Evolutionary conservation across 2,329 filamentous ascomycete genomes (phyloP), one percentile per base, ranked within the genome.

Genomic region (Colletotrichum navitas): DNA sequence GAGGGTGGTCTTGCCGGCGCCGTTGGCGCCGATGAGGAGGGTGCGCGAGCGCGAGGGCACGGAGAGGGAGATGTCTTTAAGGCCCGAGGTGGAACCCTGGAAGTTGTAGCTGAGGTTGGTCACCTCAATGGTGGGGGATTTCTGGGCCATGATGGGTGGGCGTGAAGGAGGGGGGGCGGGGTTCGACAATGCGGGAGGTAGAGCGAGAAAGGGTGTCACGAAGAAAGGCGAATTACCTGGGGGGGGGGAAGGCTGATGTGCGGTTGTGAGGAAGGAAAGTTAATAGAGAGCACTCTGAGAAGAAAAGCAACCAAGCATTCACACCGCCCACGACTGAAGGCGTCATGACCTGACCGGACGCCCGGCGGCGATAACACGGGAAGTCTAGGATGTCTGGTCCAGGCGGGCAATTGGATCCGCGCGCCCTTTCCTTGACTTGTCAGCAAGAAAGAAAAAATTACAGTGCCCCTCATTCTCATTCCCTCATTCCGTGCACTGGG

Each of bases 1-100:
- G 68, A 99, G 91, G 0, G 96, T 99, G 11, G 96, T 98, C 85
- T 99, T 99, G 75, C 96, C 96, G 26, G 96, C 95, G 74, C 96
- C 96, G 82, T 99, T 99, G 80, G 96, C 95, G 77, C 96, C 96
- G 78, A 98, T 97, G 51, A 98, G 88, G 18, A 98, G 89, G 1
- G 95, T 97, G 73, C 96, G 92, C 71, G 93, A 96, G 68, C 92
- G 91, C 0, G 94, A 86, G 3, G 96, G 95, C 32, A 98, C 89
- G 72, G 90, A 85, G 66, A 99, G 88, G 34, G 84, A 86, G 77
- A 99, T 88, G 81, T 94, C 83, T 62, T 87, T 84, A 41, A 99
- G 86, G 68, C 95, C 96, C n/a, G 88, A 89, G 55, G 91, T 91
- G 79, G 93, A 92, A 85, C 97, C 93, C 21, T 92, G 93, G 83